A percentile compares a stretch with the other conserved stretches of the same genome.
Evolutionary conservation across 164 flowering plant species (phyloP).

Genomic region (Magnolia sinica): DNA sequence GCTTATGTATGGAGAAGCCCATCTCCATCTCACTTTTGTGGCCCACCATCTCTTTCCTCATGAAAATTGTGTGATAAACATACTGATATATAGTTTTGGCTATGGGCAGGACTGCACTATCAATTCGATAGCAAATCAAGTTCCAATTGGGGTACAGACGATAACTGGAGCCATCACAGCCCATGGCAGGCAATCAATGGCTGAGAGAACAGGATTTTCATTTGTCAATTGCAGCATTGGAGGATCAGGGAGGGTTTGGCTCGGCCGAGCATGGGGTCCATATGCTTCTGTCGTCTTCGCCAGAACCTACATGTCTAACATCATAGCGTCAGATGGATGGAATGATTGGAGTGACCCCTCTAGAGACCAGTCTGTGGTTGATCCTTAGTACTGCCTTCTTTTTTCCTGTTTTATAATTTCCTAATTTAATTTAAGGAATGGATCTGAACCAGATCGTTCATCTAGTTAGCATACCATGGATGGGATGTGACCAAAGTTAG

Average conservation of each 20-base stretch:
- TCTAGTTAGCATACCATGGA: no score
- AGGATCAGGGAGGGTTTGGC: conserved; percentile 70
- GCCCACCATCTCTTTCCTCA: no score
- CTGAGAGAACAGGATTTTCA: conserved; percentile 66
- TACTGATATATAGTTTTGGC: no score
- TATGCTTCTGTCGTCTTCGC: conserved; percentile 66
- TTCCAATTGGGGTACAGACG: conserved; percentile 15
- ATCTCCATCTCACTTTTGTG: no score
- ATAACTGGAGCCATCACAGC: conserved; percentile 73
- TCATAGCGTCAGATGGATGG: conserved; percentile 56
- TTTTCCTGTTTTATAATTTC: background rate
- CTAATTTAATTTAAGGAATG: background rate
- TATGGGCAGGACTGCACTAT: conserved; percentile 40
- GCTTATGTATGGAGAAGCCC: no score
- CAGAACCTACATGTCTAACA: conserved; percentile 58
- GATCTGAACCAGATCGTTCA: no score
- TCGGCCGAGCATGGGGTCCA: conserved; percentile 80
- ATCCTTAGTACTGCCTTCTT: conserved; percentile 12
- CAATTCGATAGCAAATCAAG: conserved; percentile 39
- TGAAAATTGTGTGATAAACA: no score
- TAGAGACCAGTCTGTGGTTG: conserved; percentile 40
- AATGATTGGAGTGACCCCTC: conserved; percentile 51
- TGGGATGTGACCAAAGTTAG: no score
- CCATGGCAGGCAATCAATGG: conserved; percentile 44
- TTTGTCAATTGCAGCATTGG: conserved; percentile 60